Evolutionary conservation across 2,329 filamentous ascomycete species (phyloP).

Genomic region (Bisporella sp.): DNA sequence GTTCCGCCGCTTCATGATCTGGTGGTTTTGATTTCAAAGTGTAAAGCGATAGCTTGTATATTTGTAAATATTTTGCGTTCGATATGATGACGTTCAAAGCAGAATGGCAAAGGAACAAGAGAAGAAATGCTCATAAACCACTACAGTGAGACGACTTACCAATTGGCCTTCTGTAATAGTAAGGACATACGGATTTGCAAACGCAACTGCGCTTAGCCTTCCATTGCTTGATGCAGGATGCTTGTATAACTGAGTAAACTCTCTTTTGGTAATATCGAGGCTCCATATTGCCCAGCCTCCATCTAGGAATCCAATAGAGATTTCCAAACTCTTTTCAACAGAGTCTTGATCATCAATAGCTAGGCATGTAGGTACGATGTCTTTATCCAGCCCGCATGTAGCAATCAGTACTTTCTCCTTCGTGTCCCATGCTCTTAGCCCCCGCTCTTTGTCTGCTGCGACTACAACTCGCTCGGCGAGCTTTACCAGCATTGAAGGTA

Average conservation of each 20-base stretch:
- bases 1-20: not conserved
- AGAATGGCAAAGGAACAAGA: not conserved
- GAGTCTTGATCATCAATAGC: conserved; percentile 51
- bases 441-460: conserved; percentile 62
- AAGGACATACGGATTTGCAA: conserved; percentile 67
- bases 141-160: conserved; percentile 64
- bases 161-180: conserved; percentile 70
- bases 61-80: not conserved
- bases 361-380: conserved; percentile 50
- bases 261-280: conserved; percentile 38
- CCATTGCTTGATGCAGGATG: conserved; percentile 23
- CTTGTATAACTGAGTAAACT: conserved; percentile 13
- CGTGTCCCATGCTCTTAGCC: conserved; percentile 73
- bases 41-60: not conserved
- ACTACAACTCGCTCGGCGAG: conserved; percentile 71
- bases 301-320: conserved; percentile 64
- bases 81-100: not conserved
- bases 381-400: conserved; percentile 30
- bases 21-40: not conserved
- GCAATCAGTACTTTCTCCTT: conserved; percentile 57
- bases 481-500: conserved; percentile 63
- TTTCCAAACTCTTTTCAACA: conserved; percentile 41
- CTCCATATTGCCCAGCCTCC: conserved; percentile 67
- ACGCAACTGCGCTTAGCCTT: conserved; percentile 61
- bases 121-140: not conserved